These are phyloP conservation scores for Achaetomium macrosporum DNA, from an alignment of 2,329 filamentous ascomycete genomes.

Conservation along the genomic window DNA sequence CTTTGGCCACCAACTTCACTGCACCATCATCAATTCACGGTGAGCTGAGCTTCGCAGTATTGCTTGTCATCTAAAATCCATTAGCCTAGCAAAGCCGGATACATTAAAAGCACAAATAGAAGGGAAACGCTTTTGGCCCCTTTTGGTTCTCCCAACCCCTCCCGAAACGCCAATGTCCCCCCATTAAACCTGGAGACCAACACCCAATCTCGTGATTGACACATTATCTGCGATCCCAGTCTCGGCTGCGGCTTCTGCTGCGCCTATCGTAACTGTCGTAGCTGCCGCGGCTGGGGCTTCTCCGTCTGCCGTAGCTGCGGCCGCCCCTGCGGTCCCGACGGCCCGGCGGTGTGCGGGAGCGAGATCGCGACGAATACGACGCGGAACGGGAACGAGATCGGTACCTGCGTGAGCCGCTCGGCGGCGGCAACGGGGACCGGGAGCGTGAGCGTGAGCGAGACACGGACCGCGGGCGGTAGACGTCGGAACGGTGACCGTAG, in stretches of 20 bases:
- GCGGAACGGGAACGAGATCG: slow-evolving; percentile 42
- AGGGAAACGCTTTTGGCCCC: not conserved
- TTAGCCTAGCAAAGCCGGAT: slow-evolving; percentile 20
- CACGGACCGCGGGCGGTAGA: slow-evolving; percentile 56
- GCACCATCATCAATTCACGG: not conserved
- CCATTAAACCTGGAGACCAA: not conserved
- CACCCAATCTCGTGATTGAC: not conserved
- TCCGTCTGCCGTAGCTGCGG: slow-evolving; percentile 30
- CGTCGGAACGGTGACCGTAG: slow-evolving; percentile 44
- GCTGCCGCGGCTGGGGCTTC: slow-evolving; percentile 46
- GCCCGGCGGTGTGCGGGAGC: slow-evolving; percentile 17
- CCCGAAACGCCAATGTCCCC: slow-evolving; percentile 10
- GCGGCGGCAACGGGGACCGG: slow-evolving; percentile 35
- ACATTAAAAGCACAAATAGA: slow-evolving; percentile 9
- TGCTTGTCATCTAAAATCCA: slow-evolving; percentile 16
- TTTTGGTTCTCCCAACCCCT: slow-evolving; percentile 7
- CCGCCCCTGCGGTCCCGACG: slow-evolving; percentile 28
- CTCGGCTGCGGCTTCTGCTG: slow-evolving; percentile 19
- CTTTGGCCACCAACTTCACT: not conserved
- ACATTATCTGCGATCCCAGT: slow-evolving; percentile 13
- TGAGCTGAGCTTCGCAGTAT: not conserved
- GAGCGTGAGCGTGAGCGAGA: slow-evolving; percentile 48
- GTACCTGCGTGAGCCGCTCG: slow-evolving; percentile 34
- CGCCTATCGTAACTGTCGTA: slow-evolving; percentile 38
- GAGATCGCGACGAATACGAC: slow-evolving; percentile 29